These are phyloP conservation scores for Solidago caesia DNA, from an alignment of 129 eudicot species.

Conservation along the genomic window DNA sequence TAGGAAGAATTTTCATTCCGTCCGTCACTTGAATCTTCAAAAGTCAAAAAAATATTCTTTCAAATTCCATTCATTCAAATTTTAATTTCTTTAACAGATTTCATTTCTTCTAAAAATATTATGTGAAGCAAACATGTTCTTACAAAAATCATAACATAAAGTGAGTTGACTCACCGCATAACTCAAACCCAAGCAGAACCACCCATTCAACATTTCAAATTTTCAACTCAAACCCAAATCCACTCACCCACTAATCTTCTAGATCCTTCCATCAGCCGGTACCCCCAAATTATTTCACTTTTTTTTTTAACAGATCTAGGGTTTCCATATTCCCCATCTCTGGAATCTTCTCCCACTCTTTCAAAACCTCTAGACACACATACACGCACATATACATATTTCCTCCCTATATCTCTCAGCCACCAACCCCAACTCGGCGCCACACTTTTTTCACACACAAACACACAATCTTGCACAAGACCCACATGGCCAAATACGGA, in stretches of 20 bases:
- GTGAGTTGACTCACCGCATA: too few species aligned
- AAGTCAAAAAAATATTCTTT: too few species aligned
- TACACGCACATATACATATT: not conserved
- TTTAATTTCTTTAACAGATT: too few species aligned
- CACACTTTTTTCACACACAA: not conserved
- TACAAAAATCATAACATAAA: too few species aligned
- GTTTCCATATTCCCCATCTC: not conserved
- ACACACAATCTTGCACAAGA: not conserved
- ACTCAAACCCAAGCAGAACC: not conserved
- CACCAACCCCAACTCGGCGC: not conserved
- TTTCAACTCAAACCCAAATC: not conserved
- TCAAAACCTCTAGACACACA: not conserved
- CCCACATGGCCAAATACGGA: conserved; percentile 76
- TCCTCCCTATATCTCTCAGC: not conserved
- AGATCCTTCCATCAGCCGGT: not conserved
- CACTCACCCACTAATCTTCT: not conserved
- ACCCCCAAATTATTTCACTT: not conserved
- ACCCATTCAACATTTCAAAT: not conserved
- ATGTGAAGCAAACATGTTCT: too few species aligned
- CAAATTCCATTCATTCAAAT: too few species aligned
- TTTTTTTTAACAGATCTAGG: not conserved
- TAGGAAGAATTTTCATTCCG: too few species aligned
- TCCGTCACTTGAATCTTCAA: too few species aligned
- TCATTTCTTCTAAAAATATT: too few species aligned
- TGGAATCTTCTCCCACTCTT: not conserved